Evolutionary conservation across 2,329 filamentous ascomycete species (phyloP), one percentile per base, ranked within the genome.

Genomic region (Neofusicoccum parvum): DNA sequence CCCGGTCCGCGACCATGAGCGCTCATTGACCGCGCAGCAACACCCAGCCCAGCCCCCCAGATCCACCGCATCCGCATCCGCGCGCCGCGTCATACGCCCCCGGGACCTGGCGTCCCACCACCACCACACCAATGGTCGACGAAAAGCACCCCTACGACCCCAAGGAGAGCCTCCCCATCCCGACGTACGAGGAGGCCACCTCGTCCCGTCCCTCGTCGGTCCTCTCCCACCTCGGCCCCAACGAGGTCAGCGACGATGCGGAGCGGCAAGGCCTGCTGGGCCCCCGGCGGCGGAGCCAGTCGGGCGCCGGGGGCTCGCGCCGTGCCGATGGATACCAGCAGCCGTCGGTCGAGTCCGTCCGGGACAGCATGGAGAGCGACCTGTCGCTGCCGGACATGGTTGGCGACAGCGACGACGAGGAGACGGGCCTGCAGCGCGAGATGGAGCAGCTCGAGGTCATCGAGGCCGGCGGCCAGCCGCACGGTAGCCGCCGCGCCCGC

Each of bases 291-390:
- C 15, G 46, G 20, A 62, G 56, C 34, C 50, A 53, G 50, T 53
- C 27, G 53, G 53, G 27, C 36, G 53, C 20, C 15, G 53, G 12
- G 27, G 36, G 36, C 43, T 69, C 73, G 56, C 72, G 75, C n/a
- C 68, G 74, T 64, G 73, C 78, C 62, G 74, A 76, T 72, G 77
- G 75, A 45, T 76, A 78, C 69, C 88, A 88, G 37, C 86, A 90
- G 43, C 93, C 94, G 1, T 94, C 91, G 1, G 93, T 94, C 68
- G 91, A 95, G 77, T 93, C 92, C 66, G 90, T 88, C 67, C 90
- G 94, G 68, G 81, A 81, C 58, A 87, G 80, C 77, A 80, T 84
- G 69, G 88, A 85, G 67, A 79, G 73, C 68, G 80, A 81, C 66
- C 73, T 82, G 71, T 82, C 80, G 66, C 80, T 83, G 69, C 84